Evolutionary conservation across 176 grass and related monocot genomes (phyloP).

Genomic region (Tuctoria greenei): DNA sequence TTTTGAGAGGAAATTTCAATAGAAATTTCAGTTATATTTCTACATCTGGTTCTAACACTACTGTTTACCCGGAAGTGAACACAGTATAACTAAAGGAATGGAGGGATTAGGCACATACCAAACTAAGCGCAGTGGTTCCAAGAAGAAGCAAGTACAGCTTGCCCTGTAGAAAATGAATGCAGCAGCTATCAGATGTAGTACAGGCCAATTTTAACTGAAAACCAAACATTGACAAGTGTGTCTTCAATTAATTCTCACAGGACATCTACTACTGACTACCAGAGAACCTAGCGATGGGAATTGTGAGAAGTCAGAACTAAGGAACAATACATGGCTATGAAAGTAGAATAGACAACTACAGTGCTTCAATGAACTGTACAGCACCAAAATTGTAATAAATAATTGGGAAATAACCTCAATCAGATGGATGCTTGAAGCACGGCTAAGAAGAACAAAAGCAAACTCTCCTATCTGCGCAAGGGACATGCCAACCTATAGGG

Average conservation of each 20-base stretch:
- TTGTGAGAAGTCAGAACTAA: slow-evolving; percentile 13
- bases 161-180: slow-evolving; percentile 54
- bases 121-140: slow-evolving; percentile 94
- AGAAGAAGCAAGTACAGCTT: slow-evolving; percentile 95
- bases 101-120: slow-evolving; percentile 56
- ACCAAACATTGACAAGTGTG: not conserved
- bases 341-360: not conserved
- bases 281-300: not conserved
- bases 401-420: slow-evolving; percentile 71
- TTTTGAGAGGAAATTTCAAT: not conserved
- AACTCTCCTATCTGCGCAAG: slow-evolving; percentile 99
- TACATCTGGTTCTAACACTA: not conserved
- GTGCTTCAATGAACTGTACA: not conserved
- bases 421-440: slow-evolving; percentile 97
- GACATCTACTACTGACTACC: not conserved
- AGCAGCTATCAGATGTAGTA: slow-evolving; percentile 39
- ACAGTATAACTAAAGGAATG: slow-evolving; percentile 10
- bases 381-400: slow-evolving; percentile 12
- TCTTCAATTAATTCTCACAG: not conserved
- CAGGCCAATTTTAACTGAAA: slow-evolving; percentile 2
- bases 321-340: not conserved
- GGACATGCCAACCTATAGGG: slow-evolving; percentile 91
- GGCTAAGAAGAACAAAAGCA: slow-evolving; percentile 97
- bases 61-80: slow-evolving; percentile 9
- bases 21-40: not conserved